Base-by-base conservation (phyloP, 148 eudicot species). In the Agrostemma githago region DNA sequence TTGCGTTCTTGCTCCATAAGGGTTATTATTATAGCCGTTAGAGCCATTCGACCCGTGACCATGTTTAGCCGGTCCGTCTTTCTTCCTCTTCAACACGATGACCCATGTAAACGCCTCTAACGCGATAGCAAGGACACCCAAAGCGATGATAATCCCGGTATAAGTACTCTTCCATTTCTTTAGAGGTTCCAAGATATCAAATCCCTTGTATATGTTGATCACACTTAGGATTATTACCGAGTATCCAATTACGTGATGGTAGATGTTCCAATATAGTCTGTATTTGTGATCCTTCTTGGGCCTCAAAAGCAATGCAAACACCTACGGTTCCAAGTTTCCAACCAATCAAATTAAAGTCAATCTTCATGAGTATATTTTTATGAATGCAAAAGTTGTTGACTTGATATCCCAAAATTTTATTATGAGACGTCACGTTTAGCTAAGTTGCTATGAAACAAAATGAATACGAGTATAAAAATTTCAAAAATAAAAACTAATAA, bases 161-260 rank as follows among this genome's bases (percentile, higher is more conserved):
- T 87, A 89, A 0, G 76, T 77, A 26, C 74, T 79, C 67, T 81
- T 87, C 90, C 90, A 87, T 48, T 76, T 74, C 72, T 81, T 71
- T 8, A 79, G 46, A 0, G 87, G 86, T 48, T 72, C 76, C 62
- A 89, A 44, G 11, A 89, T 83, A 37, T 72, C 61, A 12, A 89
- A 72, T 44, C 93, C 93, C 40, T 83, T 74, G 78, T 85, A 89
- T 38, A 89, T 82, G 86, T 89, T 89, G 14, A 81, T 5, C 6
- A 72, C 54, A 58, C 84, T 83, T 14, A 87, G 38, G 19, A 76
- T 72, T 6, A 87, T 73, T 53, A 89, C 77, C 0, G 78, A 8
- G 66, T 89, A 89, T 10, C 93, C 93, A 5, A 84, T 77, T 8
- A 76, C 19, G 21, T 87, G 88, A 67, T 89, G 93, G 76, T 85